Percentiles rank a stretch among this genome's conserved stretches.
Conservation (phyloP, 2,329 filamentous ascomycete species). For the Microsporum ferrugineum region DNA sequence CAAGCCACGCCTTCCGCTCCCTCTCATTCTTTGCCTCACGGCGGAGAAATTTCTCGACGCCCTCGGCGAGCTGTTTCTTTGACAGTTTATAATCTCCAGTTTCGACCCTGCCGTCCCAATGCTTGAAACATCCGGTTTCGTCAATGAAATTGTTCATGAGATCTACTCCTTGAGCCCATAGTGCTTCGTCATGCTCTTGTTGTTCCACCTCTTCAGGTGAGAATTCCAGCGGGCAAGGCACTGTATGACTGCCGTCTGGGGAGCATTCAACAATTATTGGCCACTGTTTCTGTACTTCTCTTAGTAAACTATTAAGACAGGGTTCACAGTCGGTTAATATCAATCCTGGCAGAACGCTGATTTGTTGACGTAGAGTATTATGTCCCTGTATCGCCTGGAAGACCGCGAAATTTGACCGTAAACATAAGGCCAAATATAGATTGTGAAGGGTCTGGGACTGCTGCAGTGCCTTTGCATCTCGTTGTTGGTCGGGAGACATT, state of each 20-base stretch:
- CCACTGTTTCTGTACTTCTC: constrained; percentile 18
- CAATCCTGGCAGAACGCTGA: constrained; percentile 17
- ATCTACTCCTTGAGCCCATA: constrained; percentile 19
- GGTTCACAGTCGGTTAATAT: constrained; percentile 18
- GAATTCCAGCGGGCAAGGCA: constrained; percentile 15
- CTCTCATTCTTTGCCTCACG: constrained; percentile 19
- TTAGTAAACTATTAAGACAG: constrained; percentile 14
- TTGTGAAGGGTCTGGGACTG: constrained; percentile 18
- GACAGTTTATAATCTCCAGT: constrained; percentile 15
- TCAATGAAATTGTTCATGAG: constrained; percentile 18
- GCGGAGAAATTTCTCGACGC: constrained; percentile 16
- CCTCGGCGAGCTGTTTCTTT: constrained; percentile 17
- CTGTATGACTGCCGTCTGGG: constrained; percentile 4
- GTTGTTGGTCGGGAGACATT: constrained; percentile 16
- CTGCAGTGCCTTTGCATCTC: constrained; percentile 17
- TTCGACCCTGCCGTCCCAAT: constrained; percentile 15
- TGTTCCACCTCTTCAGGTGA: constrained; percentile 14
- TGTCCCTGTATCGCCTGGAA: constrained; percentile 17
- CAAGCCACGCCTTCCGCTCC: constrained; percentile 17
- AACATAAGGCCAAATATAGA: constrained; percentile 16
- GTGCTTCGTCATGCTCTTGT: constrained; percentile 16
- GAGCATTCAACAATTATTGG: constrained; percentile 12
- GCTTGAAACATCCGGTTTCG: constrained; percentile 20
- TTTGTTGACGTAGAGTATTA: constrained; percentile 17
- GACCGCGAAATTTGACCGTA: constrained; percentile 12